A percentile compares a stretch with the other conserved stretches of the same genome.
These are phyloP conservation scores for Tarenaya hassleriana DNA, from an alignment of 345 rosid genomes.

Conservation along the genomic window DNA sequence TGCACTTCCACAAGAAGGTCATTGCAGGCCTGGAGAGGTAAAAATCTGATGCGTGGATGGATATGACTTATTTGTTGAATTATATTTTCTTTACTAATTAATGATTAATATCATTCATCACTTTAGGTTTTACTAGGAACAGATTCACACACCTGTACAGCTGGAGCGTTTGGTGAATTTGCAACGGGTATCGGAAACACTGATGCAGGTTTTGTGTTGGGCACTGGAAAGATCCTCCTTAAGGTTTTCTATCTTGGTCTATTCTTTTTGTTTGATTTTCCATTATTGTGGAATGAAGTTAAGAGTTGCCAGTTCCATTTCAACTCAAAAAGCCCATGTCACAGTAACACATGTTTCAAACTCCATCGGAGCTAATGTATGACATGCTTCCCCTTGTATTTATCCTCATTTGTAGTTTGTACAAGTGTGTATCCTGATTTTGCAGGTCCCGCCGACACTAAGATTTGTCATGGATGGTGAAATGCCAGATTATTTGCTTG, in stretches of 20 bases:
- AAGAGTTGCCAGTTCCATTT: conserved; percentile 8
- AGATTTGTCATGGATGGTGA: conserved; percentile 97
- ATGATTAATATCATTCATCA: conserved; percentile 8
- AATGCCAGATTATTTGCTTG: conserved; percentile 85
- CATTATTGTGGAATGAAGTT: conserved; percentile 1
- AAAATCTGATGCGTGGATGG: background rate
- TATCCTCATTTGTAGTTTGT: background rate
- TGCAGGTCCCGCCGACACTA: conserved; percentile 89
- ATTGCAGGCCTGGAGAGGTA: conserved; percentile 99
- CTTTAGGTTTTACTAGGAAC: conserved; percentile 85
- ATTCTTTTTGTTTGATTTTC: background rate
- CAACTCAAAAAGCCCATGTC: background rate
- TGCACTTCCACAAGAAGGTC: conserved; percentile 99
- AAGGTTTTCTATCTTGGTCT: conserved; percentile 47
- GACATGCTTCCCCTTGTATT: background rate
- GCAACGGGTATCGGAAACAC: conserved; percentile 99
- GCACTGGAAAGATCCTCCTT: conserved; percentile 88
- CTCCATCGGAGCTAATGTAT: background rate
- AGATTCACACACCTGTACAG: conserved; percentile 96
- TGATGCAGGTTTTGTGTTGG: conserved; percentile 92
- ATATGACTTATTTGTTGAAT: conserved; percentile 3
- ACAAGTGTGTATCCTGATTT: conserved; percentile 12
- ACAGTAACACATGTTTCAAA: background rate
- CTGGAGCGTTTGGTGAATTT: conserved; percentile 98
- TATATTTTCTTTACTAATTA: background rate